Conservation (phyloP, 2,329 filamentous ascomycete genomes). For the Fusarium armeniacum region DNA sequence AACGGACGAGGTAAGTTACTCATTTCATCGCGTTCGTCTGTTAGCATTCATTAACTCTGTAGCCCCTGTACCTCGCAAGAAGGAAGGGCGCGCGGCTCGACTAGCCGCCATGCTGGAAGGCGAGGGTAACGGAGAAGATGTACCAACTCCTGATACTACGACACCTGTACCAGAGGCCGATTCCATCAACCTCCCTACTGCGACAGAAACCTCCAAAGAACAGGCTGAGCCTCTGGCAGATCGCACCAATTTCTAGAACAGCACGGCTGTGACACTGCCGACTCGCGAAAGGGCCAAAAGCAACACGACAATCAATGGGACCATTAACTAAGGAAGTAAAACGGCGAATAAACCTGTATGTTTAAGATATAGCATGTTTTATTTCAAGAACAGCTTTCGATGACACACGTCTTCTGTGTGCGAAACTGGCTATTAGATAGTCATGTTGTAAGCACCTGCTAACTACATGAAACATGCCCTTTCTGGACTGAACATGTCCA, state of each 20-base stretch:
- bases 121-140: conserved; percentile 55
- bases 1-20: conserved; percentile 82
- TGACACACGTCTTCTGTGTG: too few relatives aligned
- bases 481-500: background rate
- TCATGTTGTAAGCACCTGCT: background rate
- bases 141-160: conserved; percentile 6
- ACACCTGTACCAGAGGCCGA: conserved; percentile 22
- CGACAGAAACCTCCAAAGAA: conserved; percentile 32
- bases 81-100: conserved; percentile 68
- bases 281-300: background rate
- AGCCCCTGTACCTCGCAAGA: conserved; percentile 68
- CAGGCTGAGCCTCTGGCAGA: conserved; percentile 20
- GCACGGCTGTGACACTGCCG: conserved; percentile 1
- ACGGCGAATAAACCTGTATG: too few relatives aligned
- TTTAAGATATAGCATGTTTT: too few relatives aligned
- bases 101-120: conserved; percentile 66
- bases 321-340: background rate
- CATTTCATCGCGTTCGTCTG: background rate
- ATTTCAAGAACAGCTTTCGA: background rate
- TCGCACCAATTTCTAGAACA: conserved; percentile 30
- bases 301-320: background rate
- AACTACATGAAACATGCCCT: background rate
- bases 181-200: conserved; percentile 26
- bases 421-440: background rate
- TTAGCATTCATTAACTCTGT: conserved; percentile 23